Percentiles rank a stretch among this genome's conserved stretches.
phyloP scores from a whole-genome alignment of 2,329 filamentous ascomycete species.

The Diplocarpon mali region DNA sequence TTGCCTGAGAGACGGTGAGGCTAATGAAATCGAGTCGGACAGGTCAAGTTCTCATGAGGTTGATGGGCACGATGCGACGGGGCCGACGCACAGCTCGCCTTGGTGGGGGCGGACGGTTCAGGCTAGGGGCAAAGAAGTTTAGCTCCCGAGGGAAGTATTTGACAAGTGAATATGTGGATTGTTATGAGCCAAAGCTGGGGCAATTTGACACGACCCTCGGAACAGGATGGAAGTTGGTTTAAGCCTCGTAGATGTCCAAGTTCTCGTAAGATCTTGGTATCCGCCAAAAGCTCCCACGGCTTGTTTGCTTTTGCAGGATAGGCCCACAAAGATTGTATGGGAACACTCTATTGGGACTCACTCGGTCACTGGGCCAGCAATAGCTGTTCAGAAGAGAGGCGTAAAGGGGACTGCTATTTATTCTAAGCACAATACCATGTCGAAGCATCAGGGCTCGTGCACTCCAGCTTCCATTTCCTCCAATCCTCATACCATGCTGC shows the following conservation, averaged over 20 bases:
- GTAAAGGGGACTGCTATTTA: conserved; percentile 28
- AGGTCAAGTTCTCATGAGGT: too few relatives aligned
- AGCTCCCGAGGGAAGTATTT: neutral
- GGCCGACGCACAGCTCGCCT: conserved; percentile 1
- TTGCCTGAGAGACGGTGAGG: neutral
- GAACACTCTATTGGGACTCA: too few relatives aligned
- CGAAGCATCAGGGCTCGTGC: conserved; percentile 15
- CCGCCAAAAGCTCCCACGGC: too few relatives aligned
- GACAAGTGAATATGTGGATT: too few relatives aligned
- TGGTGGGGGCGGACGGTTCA: conserved; percentile 3
- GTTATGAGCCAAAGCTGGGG: too few relatives aligned
- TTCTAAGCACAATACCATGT: conserved; percentile 26
- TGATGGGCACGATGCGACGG: conserved; percentile 6
- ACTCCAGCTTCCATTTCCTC: conserved; percentile 19
- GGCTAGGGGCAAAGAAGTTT: neutral
- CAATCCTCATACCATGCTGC: conserved; percentile 19
- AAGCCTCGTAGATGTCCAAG: too few relatives aligned
- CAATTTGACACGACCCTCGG: too few relatives aligned
- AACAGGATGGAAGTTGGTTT: too few relatives aligned
- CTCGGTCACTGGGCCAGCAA: neutral
- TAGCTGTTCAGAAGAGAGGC: conserved; percentile 9
- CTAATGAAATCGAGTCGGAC: neutral
- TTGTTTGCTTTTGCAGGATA: too few relatives aligned
- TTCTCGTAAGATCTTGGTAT: too few relatives aligned
- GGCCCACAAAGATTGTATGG: neutral